Conservation (phyloP, 306 rosid genomes). For the Cucurbita ficifolia region DNA sequence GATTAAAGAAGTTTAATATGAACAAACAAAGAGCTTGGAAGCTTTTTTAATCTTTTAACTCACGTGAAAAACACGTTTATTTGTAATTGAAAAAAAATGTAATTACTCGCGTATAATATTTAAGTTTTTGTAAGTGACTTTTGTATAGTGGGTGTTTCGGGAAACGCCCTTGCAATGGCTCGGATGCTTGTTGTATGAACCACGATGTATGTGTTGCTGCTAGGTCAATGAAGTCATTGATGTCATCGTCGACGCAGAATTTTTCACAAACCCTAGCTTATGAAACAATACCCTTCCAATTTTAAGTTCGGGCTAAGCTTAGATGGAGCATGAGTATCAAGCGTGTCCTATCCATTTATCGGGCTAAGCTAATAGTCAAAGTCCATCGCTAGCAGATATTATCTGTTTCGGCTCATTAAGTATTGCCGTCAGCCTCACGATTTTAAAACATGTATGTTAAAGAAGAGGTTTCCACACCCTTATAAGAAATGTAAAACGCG, state of each 20-base stretch:
- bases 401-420: too few relatives aligned
- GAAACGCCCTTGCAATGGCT: conserved; percentile 89
- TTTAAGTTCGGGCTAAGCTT: too few relatives aligned
- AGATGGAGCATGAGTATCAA: too few relatives aligned
- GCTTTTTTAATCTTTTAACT: background rate
- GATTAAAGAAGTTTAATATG: conserved; percentile 45
- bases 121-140: too few relatives aligned
- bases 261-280: conserved; percentile 57
- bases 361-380: too few relatives aligned
- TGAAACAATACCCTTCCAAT: background rate
- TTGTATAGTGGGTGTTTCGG: conserved; percentile 89
- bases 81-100: background rate
- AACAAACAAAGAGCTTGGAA: conserved; percentile 18
- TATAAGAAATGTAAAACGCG: too few relatives aligned
- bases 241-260: conserved; percentile 38
- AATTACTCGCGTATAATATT: background rate
- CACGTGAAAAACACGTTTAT: background rate
- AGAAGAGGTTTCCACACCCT: too few relatives aligned
- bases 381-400: too few relatives aligned
- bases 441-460: too few relatives aligned
- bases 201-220: conserved; percentile 67
- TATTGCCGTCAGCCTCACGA: too few relatives aligned
- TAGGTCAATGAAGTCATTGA: conserved; percentile 38
- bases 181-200: conserved; percentile 82
- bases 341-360: too few relatives aligned